A percentile compares a stretch with the other conserved stretches of the same genome.
Conservation (phyloP, 768 basidiomycete genomes). For the Termitomyces eurrhizus region DNA sequence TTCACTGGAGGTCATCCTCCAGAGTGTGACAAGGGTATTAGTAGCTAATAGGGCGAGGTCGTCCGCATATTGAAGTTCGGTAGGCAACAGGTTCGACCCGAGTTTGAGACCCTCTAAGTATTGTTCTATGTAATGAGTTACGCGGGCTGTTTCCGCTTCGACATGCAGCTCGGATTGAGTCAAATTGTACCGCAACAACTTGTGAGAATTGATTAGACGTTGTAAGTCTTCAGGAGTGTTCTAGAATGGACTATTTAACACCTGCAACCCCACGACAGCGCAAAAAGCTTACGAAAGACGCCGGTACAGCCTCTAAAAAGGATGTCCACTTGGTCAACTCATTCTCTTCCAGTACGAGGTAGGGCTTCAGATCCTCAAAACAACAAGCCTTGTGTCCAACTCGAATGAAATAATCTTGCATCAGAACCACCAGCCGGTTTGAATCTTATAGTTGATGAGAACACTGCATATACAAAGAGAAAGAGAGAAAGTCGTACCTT, state of each 20-base stretch:
- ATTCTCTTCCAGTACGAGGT: conserved; percentile 46
- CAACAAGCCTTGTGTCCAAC: conserved; percentile 84
- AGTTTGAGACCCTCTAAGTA: conserved; percentile 69
- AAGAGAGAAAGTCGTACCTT: conserved; percentile 29
- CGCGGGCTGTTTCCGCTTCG: conserved; percentile 53
- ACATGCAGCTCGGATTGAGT: conserved; percentile 43
- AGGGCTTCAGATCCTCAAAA: conserved; percentile 80
- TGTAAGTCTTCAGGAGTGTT: conserved; percentile 52
- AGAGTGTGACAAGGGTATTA: conserved; percentile 61
- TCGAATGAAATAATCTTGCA: conserved; percentile 65
- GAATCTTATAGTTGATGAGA: conserved; percentile 32
- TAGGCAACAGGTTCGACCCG: conserved; percentile 59
- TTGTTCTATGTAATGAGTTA: conserved; percentile 46
- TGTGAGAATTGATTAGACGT: conserved; percentile 69
- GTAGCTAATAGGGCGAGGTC: conserved; percentile 77
- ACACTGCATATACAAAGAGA: not conserved
- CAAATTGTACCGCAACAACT: conserved; percentile 65
- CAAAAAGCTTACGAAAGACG: conserved; percentile 41
- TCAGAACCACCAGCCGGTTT: conserved; percentile 37
- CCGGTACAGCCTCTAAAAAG: conserved; percentile 46
- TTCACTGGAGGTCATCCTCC: conserved; percentile 53
- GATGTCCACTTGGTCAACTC: conserved; percentile 48
- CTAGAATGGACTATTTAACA: conserved; percentile 27
- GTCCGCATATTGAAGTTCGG: conserved; percentile 86
- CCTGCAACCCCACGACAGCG: conserved; percentile 1